phyloP scores from a whole-genome alignment of 78 protist species.

The Emiliania huxleyi region DNA sequence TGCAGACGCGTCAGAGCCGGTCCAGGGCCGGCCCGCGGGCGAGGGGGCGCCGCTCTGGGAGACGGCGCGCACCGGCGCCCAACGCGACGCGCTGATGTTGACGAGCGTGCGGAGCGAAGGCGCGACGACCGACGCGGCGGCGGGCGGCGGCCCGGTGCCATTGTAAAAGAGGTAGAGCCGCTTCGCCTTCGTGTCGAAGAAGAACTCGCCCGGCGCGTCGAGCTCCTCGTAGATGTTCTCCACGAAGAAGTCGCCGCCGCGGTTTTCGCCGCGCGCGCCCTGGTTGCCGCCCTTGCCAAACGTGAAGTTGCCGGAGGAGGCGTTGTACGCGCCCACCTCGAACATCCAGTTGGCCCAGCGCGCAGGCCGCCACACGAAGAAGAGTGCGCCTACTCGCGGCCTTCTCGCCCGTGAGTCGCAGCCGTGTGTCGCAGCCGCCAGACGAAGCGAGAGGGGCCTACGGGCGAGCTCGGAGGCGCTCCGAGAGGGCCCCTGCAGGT shows the following conservation, averaged over 20 bases:
- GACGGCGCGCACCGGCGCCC: slow-evolving; percentile 13
- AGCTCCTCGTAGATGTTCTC: slow-evolving; percentile 61
- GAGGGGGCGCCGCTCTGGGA: too few species aligned
- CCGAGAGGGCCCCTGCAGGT: too few species aligned
- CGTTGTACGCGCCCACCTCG: slow-evolving; percentile 6
- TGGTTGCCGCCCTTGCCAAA: slow-evolving; percentile 54
- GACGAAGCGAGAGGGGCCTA: too few species aligned
- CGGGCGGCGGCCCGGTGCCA: slow-evolving; percentile 3
- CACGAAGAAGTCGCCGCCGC: slow-evolving; percentile 35
- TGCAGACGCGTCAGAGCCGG: too few species aligned
- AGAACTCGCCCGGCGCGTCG: slow-evolving; percentile 49
- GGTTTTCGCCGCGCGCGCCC: slow-evolving; percentile 29
- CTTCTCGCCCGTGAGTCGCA: too few species aligned
- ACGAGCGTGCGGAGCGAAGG: neutral
- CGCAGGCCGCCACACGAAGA: slow-evolving; percentile 42
- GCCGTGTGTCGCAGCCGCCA: too few species aligned
- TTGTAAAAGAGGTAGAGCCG: slow-evolving; percentile 29
- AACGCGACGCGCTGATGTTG: neutral
- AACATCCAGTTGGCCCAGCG: slow-evolving; percentile 57
- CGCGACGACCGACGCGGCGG: neutral
- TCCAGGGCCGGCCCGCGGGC: too few species aligned
- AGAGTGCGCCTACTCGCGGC: slow-evolving; percentile 22
- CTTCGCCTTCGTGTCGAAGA: neutral
- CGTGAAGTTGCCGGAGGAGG: slow-evolving; percentile 1
- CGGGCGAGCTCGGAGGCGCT: too few species aligned